Evolutionary conservation across 352 stramenopile species (phyloP), one percentile per base, ranked within the genome.

Genomic region (Labyrinthula sp.): DNA sequence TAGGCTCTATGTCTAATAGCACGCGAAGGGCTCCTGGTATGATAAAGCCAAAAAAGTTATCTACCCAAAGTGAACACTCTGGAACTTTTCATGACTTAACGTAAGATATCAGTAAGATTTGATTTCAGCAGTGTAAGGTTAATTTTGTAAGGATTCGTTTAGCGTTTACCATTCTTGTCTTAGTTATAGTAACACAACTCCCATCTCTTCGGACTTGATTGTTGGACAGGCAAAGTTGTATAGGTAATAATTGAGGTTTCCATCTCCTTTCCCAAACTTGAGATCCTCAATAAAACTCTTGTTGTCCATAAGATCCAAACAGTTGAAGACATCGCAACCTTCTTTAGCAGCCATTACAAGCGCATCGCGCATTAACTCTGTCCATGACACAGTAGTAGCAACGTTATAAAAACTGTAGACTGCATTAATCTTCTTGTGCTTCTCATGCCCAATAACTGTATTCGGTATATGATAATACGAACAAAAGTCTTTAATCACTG

Each of bases 321-420:
- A 73, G 61, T 92, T 92, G 62, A 91, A 90, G 2, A 92, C 80
- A 64, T 92, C 80, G 38, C 67, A 61, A 40, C 64, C 69, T 18
- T 68, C 47, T 17, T 59, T 47, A 27, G 76, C 74, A 0, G 80
- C 78, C 38, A 86, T 56, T 37, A 86, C 69, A 31, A 91, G 65
- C 23, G 65, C 68, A 62, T 88, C 75, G 36, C 60, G 61, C 71
- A 89, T 85, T 23, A 91, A 64, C 22, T 77, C 64, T 29, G 55
- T 61, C 27, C 81, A 58, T 35, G 57, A 34, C 18, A 28, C 64
- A 12, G 60, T 73, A 9, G 62, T 82, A 8, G 75, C 72, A 15
- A 92, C 73, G 64, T 97, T 98, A 69, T 97, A 98, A 56, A 93
- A 99, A 40, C 77, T 89, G 65, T 97, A 99, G n/a, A 80, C 87